Percentiles rank a stretch among this genome's conserved stretches.
These are phyloP conservation scores for Platanthera zijinensis DNA, from an alignment of 106 monocot species.

Conservation along the genomic window DNA sequence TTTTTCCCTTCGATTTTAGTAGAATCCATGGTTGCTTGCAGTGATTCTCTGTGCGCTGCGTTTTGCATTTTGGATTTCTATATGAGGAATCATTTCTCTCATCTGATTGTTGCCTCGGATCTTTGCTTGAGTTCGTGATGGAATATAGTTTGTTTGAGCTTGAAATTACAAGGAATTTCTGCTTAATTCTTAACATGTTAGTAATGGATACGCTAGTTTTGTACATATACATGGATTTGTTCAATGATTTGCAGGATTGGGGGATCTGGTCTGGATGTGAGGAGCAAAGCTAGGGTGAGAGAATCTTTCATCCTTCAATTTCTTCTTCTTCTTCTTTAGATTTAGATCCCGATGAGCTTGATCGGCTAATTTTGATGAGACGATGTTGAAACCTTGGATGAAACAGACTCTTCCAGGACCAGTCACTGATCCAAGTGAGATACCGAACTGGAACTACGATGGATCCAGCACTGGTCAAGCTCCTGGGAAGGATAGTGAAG, in stretches of 20 bases:
- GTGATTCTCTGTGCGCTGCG: background rate
- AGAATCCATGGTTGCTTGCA: background rate
- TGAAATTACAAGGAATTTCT: background rate
- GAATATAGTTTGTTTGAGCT: background rate
- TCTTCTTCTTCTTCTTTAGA: background rate
- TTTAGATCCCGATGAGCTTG: background rate
- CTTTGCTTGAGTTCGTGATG: background rate
- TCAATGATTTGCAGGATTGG: constrained; percentile 28
- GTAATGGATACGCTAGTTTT: background rate
- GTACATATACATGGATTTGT: background rate
- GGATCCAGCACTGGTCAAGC: constrained; percentile 74
- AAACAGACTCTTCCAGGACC: constrained; percentile 40
- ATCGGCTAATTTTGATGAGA: no score
- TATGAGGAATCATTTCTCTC: background rate
- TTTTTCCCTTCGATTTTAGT: background rate
- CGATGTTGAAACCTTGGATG: background rate
- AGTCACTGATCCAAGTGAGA: constrained; percentile 33
- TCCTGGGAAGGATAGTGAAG: constrained; percentile 70
- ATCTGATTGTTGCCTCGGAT: background rate
- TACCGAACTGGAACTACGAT: constrained; percentile 78
- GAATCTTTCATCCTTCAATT: background rate
- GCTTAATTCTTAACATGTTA: background rate
- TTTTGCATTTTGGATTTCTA: background rate
- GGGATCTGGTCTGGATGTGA: constrained; percentile 40
- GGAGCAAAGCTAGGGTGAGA: constrained; percentile 70